phyloP scores from a whole-genome alignment of 805 yeast genomes.

The Sugiyamaella lignohabitans region DNA sequence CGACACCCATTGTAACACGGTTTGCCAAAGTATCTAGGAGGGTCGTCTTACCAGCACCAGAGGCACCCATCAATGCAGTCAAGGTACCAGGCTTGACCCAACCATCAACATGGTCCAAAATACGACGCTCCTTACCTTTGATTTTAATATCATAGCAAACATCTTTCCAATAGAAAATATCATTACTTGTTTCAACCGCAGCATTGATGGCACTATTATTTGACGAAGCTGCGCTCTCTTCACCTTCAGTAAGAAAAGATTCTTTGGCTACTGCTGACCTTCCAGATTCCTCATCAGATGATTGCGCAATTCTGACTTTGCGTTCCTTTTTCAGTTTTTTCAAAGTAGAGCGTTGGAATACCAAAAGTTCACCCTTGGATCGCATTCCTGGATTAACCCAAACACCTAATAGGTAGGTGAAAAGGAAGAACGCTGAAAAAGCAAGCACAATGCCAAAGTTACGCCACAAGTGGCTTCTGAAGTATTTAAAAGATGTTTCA shows the following conservation, averaged over 20 bases:
- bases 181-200: slow-evolving; percentile 17
- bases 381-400: slow-evolving; percentile 37
- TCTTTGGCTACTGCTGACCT: slow-evolving; percentile 14
- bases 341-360: slow-evolving; percentile 36
- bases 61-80: slow-evolving; percentile 72
- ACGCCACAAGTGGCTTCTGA: slow-evolving; percentile 51
- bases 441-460: slow-evolving; percentile 57
- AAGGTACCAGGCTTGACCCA: slow-evolving; percentile 80
- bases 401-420: slow-evolving; percentile 45
- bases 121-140: slow-evolving; percentile 44
- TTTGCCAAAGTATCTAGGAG: slow-evolving; percentile 64
- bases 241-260: neutral
- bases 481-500: slow-evolving; percentile 39
- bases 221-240: slow-evolving; percentile 3
- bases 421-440: slow-evolving; percentile 48
- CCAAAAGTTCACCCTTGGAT: slow-evolving; percentile 54
- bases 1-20: slow-evolving; percentile 63
- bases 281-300: slow-evolving; percentile 27
- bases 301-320: slow-evolving; percentile 21
- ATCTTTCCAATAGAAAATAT: slow-evolving; percentile 70
- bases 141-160: slow-evolving; percentile 64
- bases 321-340: slow-evolving; percentile 13
- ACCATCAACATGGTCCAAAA: slow-evolving; percentile 63
- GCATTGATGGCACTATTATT: neutral
- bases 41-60: slow-evolving; percentile 81